Evolutionary conservation across 257 asterid genomes (phyloP), one percentile per base, ranked within the genome.

Genomic region (Handroanthus guayacan): DNA sequence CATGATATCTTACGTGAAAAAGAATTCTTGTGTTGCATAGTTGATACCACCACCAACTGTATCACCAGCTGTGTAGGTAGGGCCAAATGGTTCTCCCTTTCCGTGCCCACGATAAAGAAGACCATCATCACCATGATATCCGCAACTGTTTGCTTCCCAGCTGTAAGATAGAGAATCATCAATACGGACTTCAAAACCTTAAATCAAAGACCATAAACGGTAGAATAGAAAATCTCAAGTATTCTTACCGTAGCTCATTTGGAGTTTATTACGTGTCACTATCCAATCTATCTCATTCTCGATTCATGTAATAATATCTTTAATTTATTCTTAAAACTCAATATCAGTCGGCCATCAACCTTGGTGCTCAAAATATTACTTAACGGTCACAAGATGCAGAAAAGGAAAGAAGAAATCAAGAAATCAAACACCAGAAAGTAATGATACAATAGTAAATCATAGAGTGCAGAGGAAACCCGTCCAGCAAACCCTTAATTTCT

Each of bases 81-180:
- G 97, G 52, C 98, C 98, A 84, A 95, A 95, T 6, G 87, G 18
- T 57, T 93, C 99, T 78, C 99, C 99, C 75, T 90, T 93, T 62
- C 86, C 97, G 47, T 87, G 93, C 51, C 99, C 99, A 74, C 89
- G 97, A 78, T 93, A 93, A 65, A 95, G 95, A 64, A 84, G 83
- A 25, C 98, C 98, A 80, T 93, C 97, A 79, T 90, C 98, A 47
- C 97, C 98, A 73, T 89, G 98, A 88, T 95, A 95, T 63, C 99
- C 99, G 17, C 75, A 93, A 81, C 95, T 95, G 83, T 93, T 93
- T 62, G 96, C 82, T 78, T 93, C 98, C 98, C 97, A 95, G 62
- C 99, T 95, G 90, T 75, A 36, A 65, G 48, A 78, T 38, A 60
- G 2, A 81, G 71, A 70, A 80, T 62, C 77, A 71, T 37, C 63